phyloP scores from a whole-genome alignment of 2,329 filamentous ascomycete genomes.

The Hysterium pulicare region DNA sequence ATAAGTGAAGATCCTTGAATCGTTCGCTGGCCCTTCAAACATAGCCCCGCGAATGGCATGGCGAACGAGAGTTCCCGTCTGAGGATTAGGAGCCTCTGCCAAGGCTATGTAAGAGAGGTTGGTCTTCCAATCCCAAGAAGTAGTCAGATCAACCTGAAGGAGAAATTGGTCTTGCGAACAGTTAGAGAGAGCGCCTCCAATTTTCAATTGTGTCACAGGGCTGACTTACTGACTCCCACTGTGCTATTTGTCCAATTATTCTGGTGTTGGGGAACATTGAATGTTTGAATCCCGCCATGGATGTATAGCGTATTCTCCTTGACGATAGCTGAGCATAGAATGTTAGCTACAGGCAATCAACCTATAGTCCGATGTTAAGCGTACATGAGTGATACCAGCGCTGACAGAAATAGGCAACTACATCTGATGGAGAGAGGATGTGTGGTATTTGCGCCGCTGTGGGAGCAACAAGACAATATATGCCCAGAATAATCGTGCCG shows the following conservation, averaged over 20 bases:
- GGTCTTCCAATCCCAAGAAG: conserved; percentile 3
- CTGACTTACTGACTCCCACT: not conserved
- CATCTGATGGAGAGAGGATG: not conserved
- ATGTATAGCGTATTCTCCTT: conserved; percentile 3
- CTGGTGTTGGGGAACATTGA: not conserved
- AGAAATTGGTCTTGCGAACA: not conserved
- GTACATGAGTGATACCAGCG: not conserved
- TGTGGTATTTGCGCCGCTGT: not conserved
- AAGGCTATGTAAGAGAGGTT: not conserved
- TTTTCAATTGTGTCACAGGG: not conserved
- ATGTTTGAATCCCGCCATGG: conserved; percentile 2
- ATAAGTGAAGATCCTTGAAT: not conserved
- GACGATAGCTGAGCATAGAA: not conserved
- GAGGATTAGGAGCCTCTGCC: not conserved
- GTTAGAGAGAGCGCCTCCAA: not conserved
- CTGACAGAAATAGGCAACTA: not conserved
- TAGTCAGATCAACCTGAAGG: not conserved
- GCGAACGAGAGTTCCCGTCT: not conserved
- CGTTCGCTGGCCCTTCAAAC: conserved; percentile 2
- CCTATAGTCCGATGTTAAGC: not conserved
- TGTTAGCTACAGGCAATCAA: not conserved
- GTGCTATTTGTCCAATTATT: conserved; percentile 1
- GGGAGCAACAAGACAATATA: too few species aligned
- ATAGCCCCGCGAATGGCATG: conserved; percentile 2
- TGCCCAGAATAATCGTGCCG: too few species aligned